Evolutionary conservation across 805 yeast genomes (phyloP).

Genomic region (Saccharomycopsis sp.): DNA sequence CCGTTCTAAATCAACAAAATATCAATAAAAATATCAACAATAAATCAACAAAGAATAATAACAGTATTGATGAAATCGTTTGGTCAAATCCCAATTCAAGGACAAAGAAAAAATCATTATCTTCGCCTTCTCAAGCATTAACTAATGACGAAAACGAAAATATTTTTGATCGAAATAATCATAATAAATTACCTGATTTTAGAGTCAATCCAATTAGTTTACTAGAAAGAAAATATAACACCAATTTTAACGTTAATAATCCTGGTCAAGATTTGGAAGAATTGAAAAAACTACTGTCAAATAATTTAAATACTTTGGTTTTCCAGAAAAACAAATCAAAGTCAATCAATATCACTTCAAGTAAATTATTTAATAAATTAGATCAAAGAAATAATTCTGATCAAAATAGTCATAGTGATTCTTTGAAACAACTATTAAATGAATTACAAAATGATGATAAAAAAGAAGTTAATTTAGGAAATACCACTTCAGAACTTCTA

Average conservation of each 20-base stretch:
- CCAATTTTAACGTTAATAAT: slow-evolving; percentile 8
- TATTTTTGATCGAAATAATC: no score
- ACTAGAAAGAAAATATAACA: slow-evolving; percentile 16
- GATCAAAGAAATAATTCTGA: not conserved
- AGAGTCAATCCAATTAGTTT: slow-evolving; percentile 14
- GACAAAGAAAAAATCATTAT: no score
- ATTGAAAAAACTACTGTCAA: not conserved
- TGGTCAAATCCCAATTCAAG: no score
- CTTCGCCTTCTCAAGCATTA: no score
- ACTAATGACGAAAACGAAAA: no score
- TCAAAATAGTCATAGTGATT: not conserved
- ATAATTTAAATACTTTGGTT: not conserved
- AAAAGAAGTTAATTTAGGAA: slow-evolving; percentile 3
- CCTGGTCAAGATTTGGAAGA: not conserved
- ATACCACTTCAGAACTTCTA: slow-evolving; percentile 14
- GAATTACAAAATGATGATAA: slow-evolving; percentile 4
- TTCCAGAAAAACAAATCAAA: slow-evolving; percentile 3
- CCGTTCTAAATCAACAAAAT: no score
- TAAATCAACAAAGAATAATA: no score
- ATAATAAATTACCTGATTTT: not conserved
- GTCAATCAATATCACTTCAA: slow-evolving; percentile 1
- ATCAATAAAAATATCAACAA: no score
- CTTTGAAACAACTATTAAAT: slow-evolving; percentile 11
- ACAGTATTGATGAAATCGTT: no score
- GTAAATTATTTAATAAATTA: slow-evolving; percentile 6